phyloP scores from a whole-genome alignment of 2,329 filamentous ascomycete species.

The Fusarium oligoseptatum region DNA sequence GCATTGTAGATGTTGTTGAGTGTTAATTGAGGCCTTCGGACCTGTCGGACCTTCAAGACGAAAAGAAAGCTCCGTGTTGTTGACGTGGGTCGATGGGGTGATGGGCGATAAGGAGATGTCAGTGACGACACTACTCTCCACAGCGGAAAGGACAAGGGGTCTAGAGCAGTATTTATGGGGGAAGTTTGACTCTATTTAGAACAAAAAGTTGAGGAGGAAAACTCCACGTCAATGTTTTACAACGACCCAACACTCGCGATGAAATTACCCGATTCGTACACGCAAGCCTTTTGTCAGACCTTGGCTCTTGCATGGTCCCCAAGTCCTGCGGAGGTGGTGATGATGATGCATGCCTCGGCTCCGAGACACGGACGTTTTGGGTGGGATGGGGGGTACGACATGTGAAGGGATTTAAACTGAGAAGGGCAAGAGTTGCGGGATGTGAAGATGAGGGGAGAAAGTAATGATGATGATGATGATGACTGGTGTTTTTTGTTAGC shows the following conservation, averaged over 20 bases:
- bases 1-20: slow-evolving; percentile 25
- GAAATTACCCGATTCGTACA: slow-evolving; percentile 5
- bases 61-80: neutral
- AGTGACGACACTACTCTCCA: slow-evolving; percentile 37
- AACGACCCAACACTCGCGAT: neutral
- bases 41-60: neutral
- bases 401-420: neutral
- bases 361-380: neutral
- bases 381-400: slow-evolving; percentile 24
- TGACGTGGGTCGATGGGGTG: slow-evolving; percentile 37
- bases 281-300: neutral
- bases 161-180: neutral
- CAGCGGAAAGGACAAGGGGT: slow-evolving; percentile 1
- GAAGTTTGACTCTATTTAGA: no score
- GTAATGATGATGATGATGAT: neutral
- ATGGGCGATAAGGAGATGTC: slow-evolving; percentile 32
- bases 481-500: neutral
- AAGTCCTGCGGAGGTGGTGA: neutral
- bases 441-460: neutral
- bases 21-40: neutral
- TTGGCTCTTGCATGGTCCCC: neutral
- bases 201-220: no score
- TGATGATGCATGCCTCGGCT: slow-evolving; percentile 21
- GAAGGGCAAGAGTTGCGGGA: slow-evolving; percentile 13
- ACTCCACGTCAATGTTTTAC: neutral